Evolutionary conservation across 371 early-diverging fungal species (phyloP).

Genomic region (Mucor ambiguus): DNA sequence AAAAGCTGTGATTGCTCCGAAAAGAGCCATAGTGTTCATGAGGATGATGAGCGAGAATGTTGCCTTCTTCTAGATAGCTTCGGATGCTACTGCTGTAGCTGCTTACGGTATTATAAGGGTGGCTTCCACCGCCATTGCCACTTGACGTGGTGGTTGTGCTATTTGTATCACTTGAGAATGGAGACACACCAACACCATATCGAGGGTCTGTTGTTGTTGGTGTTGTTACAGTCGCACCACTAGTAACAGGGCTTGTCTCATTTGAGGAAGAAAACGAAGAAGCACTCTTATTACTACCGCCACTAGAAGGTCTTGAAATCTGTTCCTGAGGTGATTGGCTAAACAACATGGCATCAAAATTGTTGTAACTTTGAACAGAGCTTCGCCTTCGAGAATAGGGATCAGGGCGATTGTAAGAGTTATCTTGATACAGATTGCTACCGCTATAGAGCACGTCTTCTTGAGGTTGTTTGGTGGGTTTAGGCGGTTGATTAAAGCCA

Average conservation of each 20-base stretch:
- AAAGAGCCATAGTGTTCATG: conserved; percentile 4
- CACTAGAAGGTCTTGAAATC: conserved; percentile 19
- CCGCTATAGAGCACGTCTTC: conserved; percentile 12
- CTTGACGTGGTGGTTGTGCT: background rate
- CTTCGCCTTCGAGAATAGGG: background rate
- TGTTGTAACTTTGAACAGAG: background rate
- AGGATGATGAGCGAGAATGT: background rate
- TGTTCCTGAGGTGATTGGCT: conserved; percentile 15
- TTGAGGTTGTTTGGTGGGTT: background rate
- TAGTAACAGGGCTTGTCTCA: conserved; percentile 8
- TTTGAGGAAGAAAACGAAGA: conserved; percentile 11
- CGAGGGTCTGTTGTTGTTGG: background rate
- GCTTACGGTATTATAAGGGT: conserved; percentile 4
- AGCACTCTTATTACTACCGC: conserved; percentile 17
- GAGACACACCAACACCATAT: conserved; percentile 2
- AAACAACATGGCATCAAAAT: conserved; percentile 3
- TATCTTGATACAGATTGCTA: conserved; percentile 15
- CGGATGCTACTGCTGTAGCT: conserved; percentile 12
- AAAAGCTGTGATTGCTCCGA: background rate
- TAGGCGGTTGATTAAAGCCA: conserved; percentile 5
- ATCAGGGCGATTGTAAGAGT: conserved; percentile 10
- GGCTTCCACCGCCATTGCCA: background rate
- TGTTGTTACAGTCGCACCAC: background rate
- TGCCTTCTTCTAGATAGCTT: conserved; percentile 22
- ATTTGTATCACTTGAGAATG: conserved; percentile 2